Evolutionary conservation across 176 grass and related monocot species (phyloP), one percentile per base, ranked within the genome.

Genomic region (Avena sativa): DNA sequence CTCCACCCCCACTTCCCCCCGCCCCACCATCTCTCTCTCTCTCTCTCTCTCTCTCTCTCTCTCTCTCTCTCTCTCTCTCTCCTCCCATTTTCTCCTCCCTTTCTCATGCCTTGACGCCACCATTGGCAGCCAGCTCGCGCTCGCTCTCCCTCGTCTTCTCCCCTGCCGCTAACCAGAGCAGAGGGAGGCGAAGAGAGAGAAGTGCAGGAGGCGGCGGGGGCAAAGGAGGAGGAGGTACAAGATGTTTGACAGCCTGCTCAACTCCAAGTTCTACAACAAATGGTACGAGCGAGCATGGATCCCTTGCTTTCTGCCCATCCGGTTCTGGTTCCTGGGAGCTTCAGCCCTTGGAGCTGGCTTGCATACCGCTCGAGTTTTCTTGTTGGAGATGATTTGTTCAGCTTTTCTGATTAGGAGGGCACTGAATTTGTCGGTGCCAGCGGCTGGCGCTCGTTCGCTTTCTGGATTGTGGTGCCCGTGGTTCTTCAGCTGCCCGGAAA

Each of bases 251-350:
- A 71, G 82, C 81, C 51, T 98, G 74, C 84, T 96, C 17, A 90
- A 93, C 79, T 91, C 93, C 81, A 95, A 94, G 88, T 98, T 98
- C 82, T 86, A 92, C 79, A 94, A 88, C 83, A 96, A 90, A 88
- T 98, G 96, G 96, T 98, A 85, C 25, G 47, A 0, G 5, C 30
- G 43, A 0, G 3, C 23, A 1, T 5, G 1, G 20, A 50, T 30
- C 13, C 21, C 47, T 75, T 15, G 1, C 56, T 64, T 25, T 53
- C 23, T 28, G 46, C 60, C 43, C 28, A 13, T 87, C 36, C 50
- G 11, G 57, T 86, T 88, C 57, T 88, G 56, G 23, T 76, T 84
- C 25, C n/a, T 49, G 32, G 5, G 38, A 26, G 67, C 21, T 57
- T 73, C 21, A 8, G 32, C 21, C 4, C 15, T 23, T 56, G 9